Base-by-base conservation (phyloP, 345 rosid genomes). In the Geranium brycei region DNA sequence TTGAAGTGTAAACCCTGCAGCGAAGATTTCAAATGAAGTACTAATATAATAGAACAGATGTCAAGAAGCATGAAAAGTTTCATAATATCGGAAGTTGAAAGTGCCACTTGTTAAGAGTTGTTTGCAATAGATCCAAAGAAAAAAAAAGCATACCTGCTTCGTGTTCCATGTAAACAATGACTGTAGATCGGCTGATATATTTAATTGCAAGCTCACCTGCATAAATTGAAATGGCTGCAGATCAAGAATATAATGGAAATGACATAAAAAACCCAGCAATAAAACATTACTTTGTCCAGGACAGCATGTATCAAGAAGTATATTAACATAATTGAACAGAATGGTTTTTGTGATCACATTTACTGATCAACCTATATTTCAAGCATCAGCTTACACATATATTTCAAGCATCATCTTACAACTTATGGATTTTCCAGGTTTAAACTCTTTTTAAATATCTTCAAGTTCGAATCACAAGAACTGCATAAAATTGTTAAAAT, bases 141-240 rank as follows among this genome's bases (percentile, higher is more conserved):
- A 23, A 19, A 14, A 47, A 60, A 13, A 61, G 64, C 64, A 65
- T 72, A 95, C 99, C 96, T 91, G 97, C 71, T 95, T 91, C 3
- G 99, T 91, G 83, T 95, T 95, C 99, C 99, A 91, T 56, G 96
- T 88, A 74, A 88, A 95, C 40, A 91, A 66, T 32, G 99, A 84
- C 72, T 87, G 91, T 59, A 95, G 74, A 65, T 95, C 92, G 14
- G 95, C 96, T 28, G 91, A 57, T 75, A 95, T 83, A 71, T 95
- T 92, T 83, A 95, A 61, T 13, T 87, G 85, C 75, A 95, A 66
- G 84, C 95, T 88, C 70, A 95, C 95, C 99, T 93, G 64, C 71
- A 83, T 55, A 63, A 59, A 64, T 68, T 56, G 59, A 74, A 64
- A 74, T 23, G 17, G 23, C 31, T 19, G 10, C 12, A 30, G 6